Conservation (phyloP, 805 yeast species). For the Saccharomycopsis lassenensis region DNA sequence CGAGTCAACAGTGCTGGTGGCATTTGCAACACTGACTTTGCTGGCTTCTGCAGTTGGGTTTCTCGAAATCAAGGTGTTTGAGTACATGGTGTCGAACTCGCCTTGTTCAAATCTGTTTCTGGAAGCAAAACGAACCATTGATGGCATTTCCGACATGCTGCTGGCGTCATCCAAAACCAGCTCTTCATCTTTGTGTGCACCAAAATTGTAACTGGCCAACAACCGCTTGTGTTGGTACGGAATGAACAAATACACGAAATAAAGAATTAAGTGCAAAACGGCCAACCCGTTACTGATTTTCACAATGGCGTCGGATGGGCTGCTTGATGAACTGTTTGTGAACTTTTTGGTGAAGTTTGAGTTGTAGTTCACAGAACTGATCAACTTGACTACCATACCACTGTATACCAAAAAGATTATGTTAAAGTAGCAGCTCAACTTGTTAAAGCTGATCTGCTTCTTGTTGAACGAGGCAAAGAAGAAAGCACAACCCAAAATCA, state of each 20-base stretch:
- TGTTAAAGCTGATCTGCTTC: conserved; percentile 12
- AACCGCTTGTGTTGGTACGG: conserved; percentile 14
- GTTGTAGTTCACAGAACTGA: conserved; percentile 8
- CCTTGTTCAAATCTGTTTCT: conserved; percentile 7
- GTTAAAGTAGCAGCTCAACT: conserved; percentile 11
- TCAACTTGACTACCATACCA: conserved; percentile 13
- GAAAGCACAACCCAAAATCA: conserved; percentile 17
- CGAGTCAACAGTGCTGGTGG: background rate
- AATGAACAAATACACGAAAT: conserved; percentile 11
- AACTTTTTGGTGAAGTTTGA: conserved; percentile 10
- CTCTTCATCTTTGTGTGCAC: conserved; percentile 1
- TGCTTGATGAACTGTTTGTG: conserved; percentile 17
- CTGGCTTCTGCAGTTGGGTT: too few relatives aligned
- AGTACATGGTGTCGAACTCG: background rate
- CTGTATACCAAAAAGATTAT: conserved; percentile 13
- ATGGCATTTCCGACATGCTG: background rate
- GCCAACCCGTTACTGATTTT: conserved; percentile 14
- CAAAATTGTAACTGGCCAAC: background rate
- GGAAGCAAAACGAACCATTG: conserved; percentile 12
- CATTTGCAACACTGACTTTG: too few relatives aligned
- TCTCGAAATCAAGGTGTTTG: conserved; percentile 1
- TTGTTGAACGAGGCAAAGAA: conserved; percentile 14
- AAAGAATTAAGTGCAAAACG: conserved; percentile 14
- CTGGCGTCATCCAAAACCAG: background rate
- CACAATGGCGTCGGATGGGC: conserved; percentile 14